phyloP scores from a whole-genome alignment of 2,329 filamentous ascomycete species.

The Penicillium rolfsii region DNA sequence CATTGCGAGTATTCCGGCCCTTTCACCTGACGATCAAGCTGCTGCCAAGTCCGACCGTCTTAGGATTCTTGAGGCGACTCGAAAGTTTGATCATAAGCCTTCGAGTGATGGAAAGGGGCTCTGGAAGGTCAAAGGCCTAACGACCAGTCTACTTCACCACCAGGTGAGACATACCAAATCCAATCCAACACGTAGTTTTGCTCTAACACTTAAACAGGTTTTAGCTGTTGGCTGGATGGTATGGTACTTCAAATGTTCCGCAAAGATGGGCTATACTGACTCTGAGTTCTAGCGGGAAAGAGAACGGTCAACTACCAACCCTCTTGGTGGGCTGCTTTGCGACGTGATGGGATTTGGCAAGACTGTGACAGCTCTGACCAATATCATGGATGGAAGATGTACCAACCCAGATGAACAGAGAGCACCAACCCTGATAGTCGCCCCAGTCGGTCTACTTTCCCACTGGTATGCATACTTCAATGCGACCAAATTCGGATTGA shows the following conservation, averaged over 20 bases:
- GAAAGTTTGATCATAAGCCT: constrained; percentile 33
- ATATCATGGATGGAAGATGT: constrained; percentile 41
- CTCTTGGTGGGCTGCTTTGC: constrained; percentile 43
- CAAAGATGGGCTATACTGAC: constrained; percentile 19
- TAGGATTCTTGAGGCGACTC: constrained; percentile 31
- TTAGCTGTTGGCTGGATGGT: constrained; percentile 41
- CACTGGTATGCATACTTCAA: constrained; percentile 37
- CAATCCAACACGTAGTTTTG: not conserved
- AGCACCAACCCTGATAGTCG: constrained; percentile 44
- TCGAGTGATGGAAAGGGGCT: constrained; percentile 32
- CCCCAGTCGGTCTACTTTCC: constrained; percentile 36
- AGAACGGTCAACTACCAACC: constrained; percentile 27
- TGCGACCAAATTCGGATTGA: not conserved
- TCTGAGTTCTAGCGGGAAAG: constrained; percentile 33
- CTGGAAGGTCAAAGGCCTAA: constrained; percentile 40
- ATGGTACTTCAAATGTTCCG: constrained; percentile 1
- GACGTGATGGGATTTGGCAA: constrained; percentile 51
- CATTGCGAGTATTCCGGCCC: constrained; percentile 35
- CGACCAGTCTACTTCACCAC: constrained; percentile 40
- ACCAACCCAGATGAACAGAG: constrained; percentile 19
- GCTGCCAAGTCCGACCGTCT: not conserved
- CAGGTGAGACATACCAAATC: constrained; percentile 31
- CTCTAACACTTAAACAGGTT: constrained; percentile 27
- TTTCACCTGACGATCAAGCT: not conserved
- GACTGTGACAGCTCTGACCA: constrained; percentile 44